These are phyloP conservation scores for Pichia sporocuriosa DNA, from an alignment of 805 yeast genomes.

Conservation along the genomic window DNA sequence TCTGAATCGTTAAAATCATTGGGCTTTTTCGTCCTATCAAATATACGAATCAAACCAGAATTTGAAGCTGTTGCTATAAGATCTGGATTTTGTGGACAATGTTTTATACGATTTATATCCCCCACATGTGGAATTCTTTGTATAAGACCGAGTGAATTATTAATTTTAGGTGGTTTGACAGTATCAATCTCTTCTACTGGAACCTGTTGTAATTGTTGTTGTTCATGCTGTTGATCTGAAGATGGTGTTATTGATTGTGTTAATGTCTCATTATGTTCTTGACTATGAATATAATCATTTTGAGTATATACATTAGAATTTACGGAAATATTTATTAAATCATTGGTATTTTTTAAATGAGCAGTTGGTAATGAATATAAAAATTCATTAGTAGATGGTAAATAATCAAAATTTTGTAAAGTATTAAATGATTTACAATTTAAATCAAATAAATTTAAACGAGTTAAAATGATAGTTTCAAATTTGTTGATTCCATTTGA, in stretches of 20 bases:
- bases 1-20: slow-evolving; percentile 31
- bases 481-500: slow-evolving; percentile 44
- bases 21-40: slow-evolving; percentile 81
- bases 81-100: slow-evolving; percentile 84
- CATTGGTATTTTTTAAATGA: slow-evolving; percentile 8
- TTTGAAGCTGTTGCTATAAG: slow-evolving; percentile 66
- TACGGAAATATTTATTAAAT: neutral
- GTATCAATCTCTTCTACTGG: too few species aligned
- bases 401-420: slow-evolving; percentile 28
- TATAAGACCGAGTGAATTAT: slow-evolving; percentile 17
- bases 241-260: too few species aligned
- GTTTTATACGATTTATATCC: slow-evolving; percentile 65
- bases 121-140: slow-evolving; percentile 65
- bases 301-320: too few species aligned
- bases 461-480: slow-evolving; percentile 20
- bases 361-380: slow-evolving; percentile 11
- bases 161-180: slow-evolving; percentile 4
- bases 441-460: neutral
- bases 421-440: neutral
- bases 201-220: neutral
- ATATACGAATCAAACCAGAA: slow-evolving; percentile 57
- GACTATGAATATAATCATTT: too few species aligned
- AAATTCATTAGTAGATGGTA: slow-evolving; percentile 31
- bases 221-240: neutral
- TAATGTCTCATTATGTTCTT: too few species aligned